phyloP scores from a whole-genome alignment of 2,329 filamentous ascomycete genomes.

The Didymella lethalis region DNA sequence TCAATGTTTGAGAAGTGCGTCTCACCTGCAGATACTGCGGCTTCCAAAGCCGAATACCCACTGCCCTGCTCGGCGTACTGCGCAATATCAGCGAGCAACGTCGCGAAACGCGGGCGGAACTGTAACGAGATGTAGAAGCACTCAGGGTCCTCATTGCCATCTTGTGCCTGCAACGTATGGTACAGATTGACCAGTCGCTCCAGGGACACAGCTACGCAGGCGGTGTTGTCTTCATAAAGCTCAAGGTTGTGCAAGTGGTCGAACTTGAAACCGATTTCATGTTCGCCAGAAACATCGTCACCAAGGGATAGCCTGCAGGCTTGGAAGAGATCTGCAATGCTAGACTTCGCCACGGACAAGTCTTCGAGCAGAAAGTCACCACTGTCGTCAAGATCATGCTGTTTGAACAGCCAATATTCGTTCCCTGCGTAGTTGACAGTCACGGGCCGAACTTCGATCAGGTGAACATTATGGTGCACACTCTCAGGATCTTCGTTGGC shows the following conservation, averaged over 20 bases:
- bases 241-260: slow-evolving; percentile 51
- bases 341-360: slow-evolving; percentile 31
- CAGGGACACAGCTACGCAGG: slow-evolving; percentile 40
- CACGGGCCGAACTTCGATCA: slow-evolving; percentile 29
- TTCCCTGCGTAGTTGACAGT: slow-evolving; percentile 42
- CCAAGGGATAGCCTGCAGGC: slow-evolving; percentile 64
- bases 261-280: slow-evolving; percentile 56
- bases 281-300: slow-evolving; percentile 63
- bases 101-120: slow-evolving; percentile 62
- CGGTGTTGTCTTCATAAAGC: slow-evolving; percentile 43
- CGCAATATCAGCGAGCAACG: slow-evolving; percentile 61
- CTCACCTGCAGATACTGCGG: slow-evolving; percentile 39
- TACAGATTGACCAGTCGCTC: slow-evolving; percentile 67
- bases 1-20: slow-evolving; percentile 35
- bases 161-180: slow-evolving; percentile 65
- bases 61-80: slow-evolving; percentile 64
- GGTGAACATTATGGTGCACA: slow-evolving; percentile 21
- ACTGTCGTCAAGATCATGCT: slow-evolving; percentile 40
- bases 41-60: slow-evolving; percentile 61
- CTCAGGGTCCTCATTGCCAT: slow-evolving; percentile 61
- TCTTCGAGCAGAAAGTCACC: slow-evolving; percentile 45
- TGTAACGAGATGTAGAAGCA: slow-evolving; percentile 67
- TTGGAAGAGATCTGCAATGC: slow-evolving; percentile 63
- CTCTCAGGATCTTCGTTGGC: slow-evolving; percentile 24
- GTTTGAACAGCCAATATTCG: slow-evolving; percentile 45